phyloP scores from a whole-genome alignment of 768 basidiomycete genomes.

The Lactarius deliciosus region DNA sequence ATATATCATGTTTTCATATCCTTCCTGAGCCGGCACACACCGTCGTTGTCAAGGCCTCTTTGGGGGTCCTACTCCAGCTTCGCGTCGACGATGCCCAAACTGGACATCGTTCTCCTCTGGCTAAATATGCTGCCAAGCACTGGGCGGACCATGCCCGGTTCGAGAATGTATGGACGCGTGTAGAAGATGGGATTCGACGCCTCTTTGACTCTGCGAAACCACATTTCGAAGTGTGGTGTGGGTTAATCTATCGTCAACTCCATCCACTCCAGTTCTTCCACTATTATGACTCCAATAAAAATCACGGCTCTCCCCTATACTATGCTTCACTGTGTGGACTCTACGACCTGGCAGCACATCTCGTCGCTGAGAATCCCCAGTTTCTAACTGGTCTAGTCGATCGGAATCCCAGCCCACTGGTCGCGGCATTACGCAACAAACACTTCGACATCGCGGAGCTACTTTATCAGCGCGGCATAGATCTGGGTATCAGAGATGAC shows the following conservation, averaged over 20 bases:
- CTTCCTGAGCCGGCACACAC: neutral
- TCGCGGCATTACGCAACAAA: neutral
- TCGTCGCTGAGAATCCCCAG: neutral
- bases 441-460: neutral
- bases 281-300: too few species aligned
- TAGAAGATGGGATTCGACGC: neutral
- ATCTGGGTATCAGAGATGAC: neutral
- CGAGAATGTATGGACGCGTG: neutral
- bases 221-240: neutral
- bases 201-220: neutral
- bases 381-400: neutral
- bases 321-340: neutral
- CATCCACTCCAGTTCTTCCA: too few species aligned
- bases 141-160: neutral
- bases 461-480: neutral
- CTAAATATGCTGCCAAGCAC: accelerated
- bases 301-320: neutral
- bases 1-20: neutral
- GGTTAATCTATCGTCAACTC: too few species aligned
- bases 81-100: accelerated
- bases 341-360: neutral
- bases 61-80: neutral
- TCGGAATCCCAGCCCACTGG: neutral
- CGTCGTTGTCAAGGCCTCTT: neutral
- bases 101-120: neutral